A percentile compares a stretch with the other conserved stretches of the same genome.
phyloP scores from a whole-genome alignment of 164 flowering plant genomes.

The Liriodendron chinense region DNA sequence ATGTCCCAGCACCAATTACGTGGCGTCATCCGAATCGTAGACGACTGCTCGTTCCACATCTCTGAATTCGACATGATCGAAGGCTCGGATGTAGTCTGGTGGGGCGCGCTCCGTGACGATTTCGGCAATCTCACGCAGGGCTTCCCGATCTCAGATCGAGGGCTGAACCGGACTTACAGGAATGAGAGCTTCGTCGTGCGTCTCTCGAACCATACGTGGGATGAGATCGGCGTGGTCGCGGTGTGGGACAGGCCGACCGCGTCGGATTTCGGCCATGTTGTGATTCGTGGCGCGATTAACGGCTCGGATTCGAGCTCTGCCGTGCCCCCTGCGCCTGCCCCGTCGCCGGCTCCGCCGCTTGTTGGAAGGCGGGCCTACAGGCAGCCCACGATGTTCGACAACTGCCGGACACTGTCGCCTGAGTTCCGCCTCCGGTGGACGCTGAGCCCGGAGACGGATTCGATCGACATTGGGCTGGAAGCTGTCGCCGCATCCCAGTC shows the following conservation, averaged over 20 bases:
- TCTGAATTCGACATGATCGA: conserved; percentile 75
- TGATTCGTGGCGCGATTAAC: conserved; percentile 6
- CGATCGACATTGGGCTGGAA: conserved; percentile 82
- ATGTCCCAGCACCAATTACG: conserved; percentile 86
- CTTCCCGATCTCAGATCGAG: conserved; percentile 58
- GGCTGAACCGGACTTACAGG: conserved; percentile 57
- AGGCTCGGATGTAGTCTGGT: conserved; percentile 80
- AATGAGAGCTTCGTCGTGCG: conserved; percentile 60
- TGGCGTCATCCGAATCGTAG: conserved; percentile 50
- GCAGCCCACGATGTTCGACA: conserved; percentile 83
- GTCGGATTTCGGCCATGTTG: conserved; percentile 30
- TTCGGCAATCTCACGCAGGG: conserved; percentile 70
- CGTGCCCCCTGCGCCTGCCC: conserved; percentile 23
- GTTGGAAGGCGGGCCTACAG: background rate
- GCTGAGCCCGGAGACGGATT: conserved; percentile 31
- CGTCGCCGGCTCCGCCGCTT: conserved; percentile 2
- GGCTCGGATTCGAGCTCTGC: conserved; percentile 4
- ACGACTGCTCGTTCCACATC: conserved; percentile 79
- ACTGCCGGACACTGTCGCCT: conserved; percentile 60
- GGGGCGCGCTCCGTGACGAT: conserved; percentile 67
- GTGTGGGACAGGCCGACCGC: conserved; percentile 77
- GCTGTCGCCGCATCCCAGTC: conserved; percentile 53
- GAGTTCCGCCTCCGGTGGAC: conserved; percentile 80
- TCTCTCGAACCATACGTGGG: conserved; percentile 68
- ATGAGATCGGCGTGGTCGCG: conserved; percentile 61